Evolutionary conservation across 495 filamentous ascomycete species (phyloP).

Genomic region (Cudoniella acicularis): DNA sequence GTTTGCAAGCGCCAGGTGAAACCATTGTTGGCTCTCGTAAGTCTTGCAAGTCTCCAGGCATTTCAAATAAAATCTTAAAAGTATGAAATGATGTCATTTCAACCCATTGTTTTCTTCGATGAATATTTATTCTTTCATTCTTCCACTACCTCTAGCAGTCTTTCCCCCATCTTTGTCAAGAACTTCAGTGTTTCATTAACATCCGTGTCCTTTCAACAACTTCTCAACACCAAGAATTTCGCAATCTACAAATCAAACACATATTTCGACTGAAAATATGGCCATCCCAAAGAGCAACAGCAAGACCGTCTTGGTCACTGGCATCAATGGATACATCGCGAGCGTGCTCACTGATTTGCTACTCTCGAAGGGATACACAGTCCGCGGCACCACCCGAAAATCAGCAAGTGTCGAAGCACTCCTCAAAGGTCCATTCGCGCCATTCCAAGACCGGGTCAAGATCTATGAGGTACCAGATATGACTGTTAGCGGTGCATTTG

Average conservation of each 20-base stretch:
- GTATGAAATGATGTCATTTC: no score
- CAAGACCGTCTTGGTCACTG: slow-evolving; percentile 28
- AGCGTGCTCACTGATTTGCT: slow-evolving; percentile 20
- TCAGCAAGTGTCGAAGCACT: slow-evolving; percentile 17
- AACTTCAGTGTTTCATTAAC: no score
- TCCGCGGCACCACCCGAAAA: slow-evolving; percentile 27
- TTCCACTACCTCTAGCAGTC: no score
- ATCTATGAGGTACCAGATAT: slow-evolving; percentile 29
- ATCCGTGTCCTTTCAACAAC: no score
- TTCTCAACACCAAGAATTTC: no score
- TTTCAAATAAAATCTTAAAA: no score
- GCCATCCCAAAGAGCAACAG: slow-evolving; percentile 21
- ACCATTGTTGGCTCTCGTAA: no score
- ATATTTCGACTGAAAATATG: slow-evolving; percentile 9
- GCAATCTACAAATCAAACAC: not conserved
- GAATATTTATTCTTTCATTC: no score
- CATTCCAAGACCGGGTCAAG: slow-evolving; percentile 21
- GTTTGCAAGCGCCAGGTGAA: no score
- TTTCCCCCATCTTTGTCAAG: no score
- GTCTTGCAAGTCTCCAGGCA: no score
- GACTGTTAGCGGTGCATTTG: slow-evolving; percentile 27
- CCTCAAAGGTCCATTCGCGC: slow-evolving; percentile 24
- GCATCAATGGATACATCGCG: slow-evolving; percentile 32
- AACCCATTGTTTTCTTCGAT: no score
- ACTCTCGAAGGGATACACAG: slow-evolving; percentile 24